A percentile compares a stretch with the other conserved stretches of the same genome.
Evolutionary conservation across 768 basidiomycete species (phyloP).

Genomic region (Pholiota microspora): DNA sequence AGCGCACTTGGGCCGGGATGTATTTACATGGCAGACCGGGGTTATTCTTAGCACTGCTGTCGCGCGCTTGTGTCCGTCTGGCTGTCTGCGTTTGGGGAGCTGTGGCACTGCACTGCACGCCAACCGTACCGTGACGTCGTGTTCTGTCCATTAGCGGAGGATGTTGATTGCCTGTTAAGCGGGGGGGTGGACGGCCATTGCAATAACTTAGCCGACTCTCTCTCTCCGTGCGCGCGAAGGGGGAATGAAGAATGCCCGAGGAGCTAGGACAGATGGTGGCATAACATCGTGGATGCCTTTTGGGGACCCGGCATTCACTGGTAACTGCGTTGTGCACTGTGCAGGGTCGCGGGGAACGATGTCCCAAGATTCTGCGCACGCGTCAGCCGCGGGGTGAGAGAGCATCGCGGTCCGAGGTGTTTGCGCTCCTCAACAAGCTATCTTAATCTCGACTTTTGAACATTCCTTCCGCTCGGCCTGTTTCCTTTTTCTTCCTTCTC

Average conservation of each 20-base stretch:
- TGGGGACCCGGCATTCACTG: too few relatives aligned
- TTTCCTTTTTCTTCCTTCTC: slow-evolving; percentile 1
- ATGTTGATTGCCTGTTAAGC: not conserved
- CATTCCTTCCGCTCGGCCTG: not conserved
- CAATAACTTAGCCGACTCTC: not conserved
- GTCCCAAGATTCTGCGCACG: not conserved
- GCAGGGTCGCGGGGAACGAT: not conserved
- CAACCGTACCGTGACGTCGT: not conserved
- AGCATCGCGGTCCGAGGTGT: not conserved
- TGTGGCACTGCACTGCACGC: not conserved
- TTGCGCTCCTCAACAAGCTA: not conserved
- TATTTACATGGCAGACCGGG: not conserved
- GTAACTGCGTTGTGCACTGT: not conserved
- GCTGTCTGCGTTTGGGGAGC: not conserved
- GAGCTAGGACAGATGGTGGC: not conserved
- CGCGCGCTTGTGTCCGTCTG: too few relatives aligned
- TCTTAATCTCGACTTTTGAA: not conserved
- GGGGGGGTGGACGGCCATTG: not conserved
- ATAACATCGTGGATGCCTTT: not conserved
- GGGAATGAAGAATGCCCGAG: not conserved
- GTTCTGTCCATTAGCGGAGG: not conserved
- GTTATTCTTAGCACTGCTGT: not conserved
- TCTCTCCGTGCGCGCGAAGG: not conserved
- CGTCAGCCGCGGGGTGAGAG: not conserved
- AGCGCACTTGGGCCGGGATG: not conserved